A percentile compares a stretch with the other conserved stretches of the same genome.
These are phyloP conservation scores for Leishmania arabica DNA, from an alignment of 208 protist genomes.

Conservation along the genomic window DNA sequence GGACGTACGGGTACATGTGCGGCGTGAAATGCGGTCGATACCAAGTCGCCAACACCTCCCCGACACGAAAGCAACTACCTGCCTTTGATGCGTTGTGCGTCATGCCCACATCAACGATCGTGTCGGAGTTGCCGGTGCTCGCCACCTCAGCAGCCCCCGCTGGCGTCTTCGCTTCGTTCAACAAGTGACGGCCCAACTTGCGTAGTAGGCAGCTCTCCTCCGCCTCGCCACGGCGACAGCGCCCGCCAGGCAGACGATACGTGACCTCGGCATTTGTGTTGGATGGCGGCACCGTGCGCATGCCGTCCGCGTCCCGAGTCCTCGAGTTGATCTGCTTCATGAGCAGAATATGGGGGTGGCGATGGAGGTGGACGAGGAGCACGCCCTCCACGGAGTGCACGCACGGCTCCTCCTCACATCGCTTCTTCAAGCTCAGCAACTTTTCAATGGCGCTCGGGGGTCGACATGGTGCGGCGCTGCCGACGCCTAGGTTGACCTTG, in stretches of 20 bases:
- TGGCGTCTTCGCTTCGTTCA: constrained; percentile 61
- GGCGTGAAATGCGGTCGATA: constrained; percentile 86
- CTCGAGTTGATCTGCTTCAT: constrained; percentile 52
- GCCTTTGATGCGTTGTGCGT: constrained; percentile 38
- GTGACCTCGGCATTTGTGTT: constrained; percentile 42
- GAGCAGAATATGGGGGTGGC: constrained; percentile 92
- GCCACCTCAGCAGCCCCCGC: background rate
- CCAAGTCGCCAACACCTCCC: constrained; percentile 80
- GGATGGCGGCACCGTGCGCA: constrained; percentile 36
- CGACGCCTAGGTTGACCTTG: constrained; percentile 19
- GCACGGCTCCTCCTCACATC: constrained; percentile 79
- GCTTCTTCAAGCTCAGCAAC: constrained; percentile 77
- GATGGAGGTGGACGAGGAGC: constrained; percentile 91
- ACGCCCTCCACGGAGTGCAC: constrained; percentile 92
- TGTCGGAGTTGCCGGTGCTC: constrained; percentile 28
- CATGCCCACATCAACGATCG: constrained; percentile 49
- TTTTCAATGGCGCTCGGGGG: constrained; percentile 79
- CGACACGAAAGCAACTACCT: constrained; percentile 61
- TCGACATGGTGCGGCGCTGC: constrained; percentile 26
- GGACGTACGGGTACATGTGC: constrained; percentile 94
- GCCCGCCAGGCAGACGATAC: constrained; percentile 78
- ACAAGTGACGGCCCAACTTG: constrained; percentile 70
- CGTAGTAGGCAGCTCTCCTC: constrained; percentile 76
- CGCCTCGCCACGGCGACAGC: constrained; percentile 69
- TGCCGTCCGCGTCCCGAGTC: constrained; percentile 23